A percentile compares a stretch with the other conserved stretches of the same genome.
Evolutionary conservation across 108 stramenopile species (phyloP).

Genomic region (Cyclotella cryptica): DNA sequence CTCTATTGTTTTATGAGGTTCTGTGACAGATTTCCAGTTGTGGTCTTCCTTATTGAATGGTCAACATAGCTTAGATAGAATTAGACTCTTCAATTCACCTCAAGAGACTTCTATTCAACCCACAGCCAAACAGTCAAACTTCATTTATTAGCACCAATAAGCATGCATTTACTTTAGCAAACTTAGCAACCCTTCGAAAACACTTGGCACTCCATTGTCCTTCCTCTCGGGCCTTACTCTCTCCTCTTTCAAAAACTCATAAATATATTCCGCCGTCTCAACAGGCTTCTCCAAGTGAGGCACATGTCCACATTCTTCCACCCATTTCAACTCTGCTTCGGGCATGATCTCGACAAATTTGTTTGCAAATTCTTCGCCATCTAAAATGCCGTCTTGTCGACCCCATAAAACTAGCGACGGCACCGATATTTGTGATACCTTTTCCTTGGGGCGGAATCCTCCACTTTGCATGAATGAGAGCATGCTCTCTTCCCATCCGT

Average conservation of each 20-base stretch:
- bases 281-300: slow-evolving; percentile 94
- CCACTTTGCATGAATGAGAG: slow-evolving; percentile 86
- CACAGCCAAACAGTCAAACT: no score
- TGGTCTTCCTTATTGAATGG: no score
- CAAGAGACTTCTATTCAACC: no score
- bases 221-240: slow-evolving; percentile 12
- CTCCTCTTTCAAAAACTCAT: slow-evolving; percentile 59
- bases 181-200: slow-evolving; percentile 24
- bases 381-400: slow-evolving; percentile 90
- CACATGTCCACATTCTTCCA: slow-evolving; percentile 95
- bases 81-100: no score
- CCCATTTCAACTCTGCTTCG: slow-evolving; percentile 77
- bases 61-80: no score
- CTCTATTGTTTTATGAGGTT: no score
- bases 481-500: slow-evolving; percentile 89
- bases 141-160: not conserved
- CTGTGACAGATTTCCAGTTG: no score
- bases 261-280: slow-evolving; percentile 76
- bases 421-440: slow-evolving; percentile 68
- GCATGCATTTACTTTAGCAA: slow-evolving; percentile 3
- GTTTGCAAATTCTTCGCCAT: slow-evolving; percentile 79
- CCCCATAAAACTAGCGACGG: slow-evolving; percentile 93
- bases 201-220: not conserved
- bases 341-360: slow-evolving; percentile 85
- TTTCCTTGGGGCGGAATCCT: slow-evolving; percentile 83